phyloP scores from a whole-genome alignment of 2,329 filamentous ascomycete species.

The Canariomyces notabilis region DNA sequence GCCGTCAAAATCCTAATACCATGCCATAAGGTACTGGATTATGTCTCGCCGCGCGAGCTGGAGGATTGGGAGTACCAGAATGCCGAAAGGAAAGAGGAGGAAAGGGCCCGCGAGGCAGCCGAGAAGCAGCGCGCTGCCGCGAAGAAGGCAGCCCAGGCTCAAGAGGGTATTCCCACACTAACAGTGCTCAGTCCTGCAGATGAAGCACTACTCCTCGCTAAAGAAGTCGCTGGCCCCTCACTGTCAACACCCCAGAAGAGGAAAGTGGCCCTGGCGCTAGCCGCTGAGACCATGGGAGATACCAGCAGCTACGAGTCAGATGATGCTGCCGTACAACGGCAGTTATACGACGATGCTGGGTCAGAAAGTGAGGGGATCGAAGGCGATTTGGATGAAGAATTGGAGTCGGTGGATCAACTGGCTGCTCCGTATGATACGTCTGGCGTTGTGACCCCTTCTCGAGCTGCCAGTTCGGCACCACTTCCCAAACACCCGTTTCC shows the following conservation, averaged over 20 bases:
- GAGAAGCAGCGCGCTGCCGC: slow-evolving; percentile 5
- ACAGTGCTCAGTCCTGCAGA: slow-evolving; percentile 19
- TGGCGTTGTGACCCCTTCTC: slow-evolving; percentile 6
- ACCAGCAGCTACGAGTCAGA: slow-evolving; percentile 19
- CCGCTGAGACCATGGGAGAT: slow-evolving; percentile 18
- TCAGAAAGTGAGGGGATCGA: not conserved
- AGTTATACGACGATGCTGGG: slow-evolving; percentile 23
- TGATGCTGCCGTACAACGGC: slow-evolving; percentile 29
- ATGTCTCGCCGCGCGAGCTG: slow-evolving; percentile 51
- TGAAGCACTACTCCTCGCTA: slow-evolving; percentile 27
- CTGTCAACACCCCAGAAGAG: slow-evolving; percentile 37
- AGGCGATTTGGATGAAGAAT: slow-evolving; percentile 10
- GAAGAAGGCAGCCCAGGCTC: slow-evolving; percentile 12
- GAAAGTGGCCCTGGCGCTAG: slow-evolving; percentile 26
- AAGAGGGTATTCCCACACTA: not conserved
- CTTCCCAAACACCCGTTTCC: not conserved
- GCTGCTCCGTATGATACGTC: not conserved
- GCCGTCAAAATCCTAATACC: slow-evolving; percentile 43
- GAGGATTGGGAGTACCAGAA: slow-evolving; percentile 53
- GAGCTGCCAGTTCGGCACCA: slow-evolving; percentile 15
- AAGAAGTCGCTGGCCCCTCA: slow-evolving; percentile 32
- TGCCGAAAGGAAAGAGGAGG: slow-evolving; percentile 39
- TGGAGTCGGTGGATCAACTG: slow-evolving; percentile 14
- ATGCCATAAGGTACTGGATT: slow-evolving; percentile 48
- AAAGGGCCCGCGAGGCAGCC: slow-evolving; percentile 23